phyloP scores from a whole-genome alignment of 208 protist genomes.

The Trypanosoma scelopori region DNA sequence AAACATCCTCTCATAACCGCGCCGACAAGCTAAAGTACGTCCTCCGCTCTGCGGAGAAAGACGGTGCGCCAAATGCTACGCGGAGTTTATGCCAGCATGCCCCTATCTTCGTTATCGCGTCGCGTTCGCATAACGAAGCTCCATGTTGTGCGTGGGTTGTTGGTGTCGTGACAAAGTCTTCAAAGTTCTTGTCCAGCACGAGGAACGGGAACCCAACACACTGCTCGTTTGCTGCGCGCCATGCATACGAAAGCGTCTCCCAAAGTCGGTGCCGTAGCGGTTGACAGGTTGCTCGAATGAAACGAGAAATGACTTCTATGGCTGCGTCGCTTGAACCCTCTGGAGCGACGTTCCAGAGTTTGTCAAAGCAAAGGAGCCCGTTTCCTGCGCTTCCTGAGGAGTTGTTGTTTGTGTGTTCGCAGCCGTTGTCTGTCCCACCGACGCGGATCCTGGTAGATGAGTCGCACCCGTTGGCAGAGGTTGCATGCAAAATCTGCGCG shows the following conservation, averaged over 20 bases:
- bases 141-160: background rate
- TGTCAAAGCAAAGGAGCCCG: constrained; percentile 9
- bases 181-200: constrained; percentile 50
- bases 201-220: constrained; percentile 69
- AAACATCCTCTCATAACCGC: constrained; percentile 15
- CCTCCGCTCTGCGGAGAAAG: constrained; percentile 22
- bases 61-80: constrained; percentile 3
- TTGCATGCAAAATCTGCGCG: constrained; percentile 11
- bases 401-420: background rate
- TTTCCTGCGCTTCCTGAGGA: background rate
- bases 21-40: constrained; percentile 18
- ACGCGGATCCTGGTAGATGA: background rate
- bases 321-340: constrained; percentile 19
- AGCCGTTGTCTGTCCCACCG: background rate
- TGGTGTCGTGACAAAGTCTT: constrained; percentile 31
- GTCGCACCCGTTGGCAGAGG: background rate
- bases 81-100: constrained; percentile 25
- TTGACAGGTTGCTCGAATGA: constrained; percentile 28
- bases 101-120: background rate
- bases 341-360: constrained; percentile 4
- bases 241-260: constrained; percentile 44
- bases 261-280: constrained; percentile 22
- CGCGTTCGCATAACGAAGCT: background rate
- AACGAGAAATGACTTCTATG: constrained; percentile 38
- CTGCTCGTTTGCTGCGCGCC: constrained; percentile 58